Conservation (phyloP, 2,329 filamentous ascomycete genomes). For the Madurella mycetomatis region DNA sequence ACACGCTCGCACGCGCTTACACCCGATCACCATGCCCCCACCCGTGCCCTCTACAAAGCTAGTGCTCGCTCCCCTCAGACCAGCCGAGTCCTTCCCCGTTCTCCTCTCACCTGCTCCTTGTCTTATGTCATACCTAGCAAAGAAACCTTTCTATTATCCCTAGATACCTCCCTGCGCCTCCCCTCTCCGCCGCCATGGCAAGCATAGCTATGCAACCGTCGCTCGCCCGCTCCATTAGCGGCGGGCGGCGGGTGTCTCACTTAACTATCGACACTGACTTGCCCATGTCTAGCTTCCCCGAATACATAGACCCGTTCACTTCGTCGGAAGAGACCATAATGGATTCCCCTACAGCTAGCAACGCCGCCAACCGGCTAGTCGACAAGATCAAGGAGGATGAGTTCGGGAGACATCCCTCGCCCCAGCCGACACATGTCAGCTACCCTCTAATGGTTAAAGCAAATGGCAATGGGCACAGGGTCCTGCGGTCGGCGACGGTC, state of each 20-base stretch:
- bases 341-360: conserved; percentile 24
- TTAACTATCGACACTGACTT: conserved; percentile 33
- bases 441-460: conserved; percentile 54
- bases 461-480: conserved; percentile 61
- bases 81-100: conserved; percentile 2
- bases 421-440: conserved; percentile 80
- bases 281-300: conserved; percentile 30
- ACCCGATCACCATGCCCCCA: conserved; percentile 10
- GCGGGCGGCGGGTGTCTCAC: conserved; percentile 25
- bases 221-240: conserved; percentile 13
- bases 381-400: conserved; percentile 29
- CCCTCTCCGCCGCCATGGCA: conserved; percentile 20
- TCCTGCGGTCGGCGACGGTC: conserved; percentile 82
- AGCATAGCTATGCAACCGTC: conserved; percentile 15
- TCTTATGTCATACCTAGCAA: not conserved
- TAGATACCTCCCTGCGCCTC: not conserved
- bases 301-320: conserved; percentile 32
- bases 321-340: conserved; percentile 31
- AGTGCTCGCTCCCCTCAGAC: not conserved
- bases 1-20: not conserved
- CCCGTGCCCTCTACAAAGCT: conserved; percentile 13
- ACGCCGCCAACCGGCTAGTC: conserved; percentile 27
- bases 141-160: not conserved
- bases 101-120: conserved; percentile 5
- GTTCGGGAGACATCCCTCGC: conserved; percentile 67